Conservation (phyloP, 306 rosid genomes). For the Citrullus colocynthis region DNA sequence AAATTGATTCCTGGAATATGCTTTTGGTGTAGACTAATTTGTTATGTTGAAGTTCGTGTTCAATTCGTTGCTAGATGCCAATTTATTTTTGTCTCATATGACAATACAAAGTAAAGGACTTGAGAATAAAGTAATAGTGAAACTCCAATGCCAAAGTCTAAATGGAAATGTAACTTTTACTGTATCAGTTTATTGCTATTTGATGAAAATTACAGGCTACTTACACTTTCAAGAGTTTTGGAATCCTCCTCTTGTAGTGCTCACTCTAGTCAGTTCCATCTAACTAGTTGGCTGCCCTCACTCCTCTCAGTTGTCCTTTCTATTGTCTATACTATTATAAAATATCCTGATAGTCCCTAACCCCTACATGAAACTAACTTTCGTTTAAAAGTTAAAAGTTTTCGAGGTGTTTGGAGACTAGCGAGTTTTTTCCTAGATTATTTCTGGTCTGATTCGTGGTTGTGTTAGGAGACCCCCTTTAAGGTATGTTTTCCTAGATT, state of each 20-base stretch:
- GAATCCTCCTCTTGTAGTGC: background rate
- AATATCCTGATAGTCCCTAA: background rate
- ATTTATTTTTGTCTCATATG: background rate
- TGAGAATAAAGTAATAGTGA: background rate
- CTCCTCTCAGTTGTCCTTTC: background rate
- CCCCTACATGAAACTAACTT: background rate
- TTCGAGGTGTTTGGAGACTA: background rate
- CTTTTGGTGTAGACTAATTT: background rate
- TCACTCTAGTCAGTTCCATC: background rate
- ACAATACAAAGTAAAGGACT: background rate
- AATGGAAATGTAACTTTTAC: background rate
- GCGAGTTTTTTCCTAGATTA: too few relatives aligned
- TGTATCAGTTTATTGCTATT: background rate
- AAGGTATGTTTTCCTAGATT: too few relatives aligned
- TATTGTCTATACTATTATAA: background rate
- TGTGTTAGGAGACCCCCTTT: too few relatives aligned
- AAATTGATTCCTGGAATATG: background rate
- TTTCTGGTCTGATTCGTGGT: too few relatives aligned
- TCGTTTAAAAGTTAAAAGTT: background rate
- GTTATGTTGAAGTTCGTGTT: background rate
- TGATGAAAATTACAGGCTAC: background rate
- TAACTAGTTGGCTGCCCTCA: background rate
- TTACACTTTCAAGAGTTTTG: background rate
- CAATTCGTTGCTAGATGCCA: background rate
- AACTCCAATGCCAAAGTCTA: background rate